Conservation (phyloP, 2,329 filamentous ascomycete species). For the Fusarium sp. region DNA sequence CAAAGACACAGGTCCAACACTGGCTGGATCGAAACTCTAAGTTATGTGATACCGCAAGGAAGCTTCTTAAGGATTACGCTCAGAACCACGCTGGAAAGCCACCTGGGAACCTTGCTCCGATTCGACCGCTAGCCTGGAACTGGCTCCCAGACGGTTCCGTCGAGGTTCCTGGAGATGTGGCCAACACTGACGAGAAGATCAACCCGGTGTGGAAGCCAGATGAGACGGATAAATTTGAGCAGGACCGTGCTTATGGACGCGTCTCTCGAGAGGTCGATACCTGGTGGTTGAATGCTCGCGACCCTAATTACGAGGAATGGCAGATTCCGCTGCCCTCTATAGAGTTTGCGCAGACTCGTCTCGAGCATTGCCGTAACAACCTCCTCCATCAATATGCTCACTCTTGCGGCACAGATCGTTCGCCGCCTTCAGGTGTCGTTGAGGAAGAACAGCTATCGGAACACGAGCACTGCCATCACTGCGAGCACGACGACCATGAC, state of each 20-base stretch:
- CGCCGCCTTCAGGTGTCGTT: constrained; percentile 51
- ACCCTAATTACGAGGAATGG: constrained; percentile 71
- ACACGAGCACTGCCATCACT: constrained; percentile 54
- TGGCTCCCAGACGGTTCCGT: constrained; percentile 61
- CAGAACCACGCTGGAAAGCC: constrained; percentile 62
- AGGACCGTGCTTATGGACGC: constrained; percentile 69
- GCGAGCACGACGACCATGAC: constrained; percentile 40
- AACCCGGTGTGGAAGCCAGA: constrained; percentile 65
- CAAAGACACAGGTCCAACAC: constrained; percentile 71
- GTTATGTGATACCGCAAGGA: constrained; percentile 67
- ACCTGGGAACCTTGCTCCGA: constrained; percentile 63
- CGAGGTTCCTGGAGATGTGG: constrained; percentile 49
- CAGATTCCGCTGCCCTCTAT: constrained; percentile 70
- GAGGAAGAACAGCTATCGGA: constrained; percentile 57
- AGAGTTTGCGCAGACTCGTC: constrained; percentile 68
- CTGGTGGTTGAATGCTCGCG: constrained; percentile 72
- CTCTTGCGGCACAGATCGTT: constrained; percentile 59
- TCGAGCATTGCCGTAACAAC: constrained; percentile 70
- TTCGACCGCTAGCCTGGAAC: constrained; percentile 67
- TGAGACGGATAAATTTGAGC: constrained; percentile 67
- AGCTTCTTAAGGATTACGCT: constrained; percentile 67
- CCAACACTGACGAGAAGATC: constrained; percentile 58
- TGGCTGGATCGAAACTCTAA: constrained; percentile 72
- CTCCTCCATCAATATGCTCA: constrained; percentile 67
- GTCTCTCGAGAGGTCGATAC: constrained; percentile 74